Conservation (phyloP, 768 basidiomycete genomes). For the Artomyces pyxidatus region DNA sequence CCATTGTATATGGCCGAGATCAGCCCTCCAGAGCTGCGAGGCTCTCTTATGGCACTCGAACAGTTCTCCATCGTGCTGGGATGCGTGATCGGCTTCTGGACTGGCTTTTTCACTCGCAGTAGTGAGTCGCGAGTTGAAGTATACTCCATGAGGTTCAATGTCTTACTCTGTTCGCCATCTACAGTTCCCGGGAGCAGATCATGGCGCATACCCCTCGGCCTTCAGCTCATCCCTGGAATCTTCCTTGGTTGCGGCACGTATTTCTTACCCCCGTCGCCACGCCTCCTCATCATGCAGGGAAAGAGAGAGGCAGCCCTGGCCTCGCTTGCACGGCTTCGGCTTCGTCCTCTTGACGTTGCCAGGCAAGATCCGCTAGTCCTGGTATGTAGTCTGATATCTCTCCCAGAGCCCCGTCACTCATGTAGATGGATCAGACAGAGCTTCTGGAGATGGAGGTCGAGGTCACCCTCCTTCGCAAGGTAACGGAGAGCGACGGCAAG, state of each 20-base stretch:
- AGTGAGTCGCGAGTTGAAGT: slow-evolving; percentile 38
- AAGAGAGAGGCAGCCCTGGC: slow-evolving; percentile 46
- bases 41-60: slow-evolving; percentile 72
- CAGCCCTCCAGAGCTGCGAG: slow-evolving; percentile 70
- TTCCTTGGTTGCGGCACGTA: slow-evolving; percentile 54
- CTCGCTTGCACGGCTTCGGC: slow-evolving; percentile 50
- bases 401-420: not conserved
- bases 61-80: slow-evolving; percentile 77
- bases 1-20: slow-evolving; percentile 84
- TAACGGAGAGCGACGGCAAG: slow-evolving; percentile 19
- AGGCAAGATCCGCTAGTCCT: slow-evolving; percentile 43
- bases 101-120: slow-evolving; percentile 63
- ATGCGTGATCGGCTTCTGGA: slow-evolving; percentile 80
- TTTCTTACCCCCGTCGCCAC: slow-evolving; percentile 55
- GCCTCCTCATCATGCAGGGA: slow-evolving; percentile 49
- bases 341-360: slow-evolving; percentile 38
- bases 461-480: slow-evolving; percentile 40
- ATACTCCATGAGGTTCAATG: not conserved
- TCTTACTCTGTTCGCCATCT: not conserved
- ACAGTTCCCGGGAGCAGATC: slow-evolving; percentile 55
- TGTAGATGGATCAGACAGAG: slow-evolving; percentile 44
- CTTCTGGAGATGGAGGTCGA: slow-evolving; percentile 72
- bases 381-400: slow-evolving; percentile 21
- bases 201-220: slow-evolving; percentile 70
- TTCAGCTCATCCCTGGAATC: slow-evolving; percentile 64